These are phyloP conservation scores for Mycena vitilis DNA, from an alignment of 768 basidiomycete species.

Conservation along the genomic window DNA sequence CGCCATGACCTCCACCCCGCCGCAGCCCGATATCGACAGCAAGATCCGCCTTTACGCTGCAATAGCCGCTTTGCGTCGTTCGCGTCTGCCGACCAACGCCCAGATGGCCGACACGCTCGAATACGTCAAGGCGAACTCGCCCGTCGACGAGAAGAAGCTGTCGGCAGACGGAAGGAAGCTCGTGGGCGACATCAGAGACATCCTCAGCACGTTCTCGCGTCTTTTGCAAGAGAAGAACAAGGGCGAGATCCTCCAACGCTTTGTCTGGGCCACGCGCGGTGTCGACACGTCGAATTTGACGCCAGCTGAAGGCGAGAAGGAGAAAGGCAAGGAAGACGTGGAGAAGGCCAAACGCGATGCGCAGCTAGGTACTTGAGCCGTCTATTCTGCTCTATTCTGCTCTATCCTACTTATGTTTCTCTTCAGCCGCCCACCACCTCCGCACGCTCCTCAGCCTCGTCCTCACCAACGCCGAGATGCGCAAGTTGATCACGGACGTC, in stretches of 20 bases:
- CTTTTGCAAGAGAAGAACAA: constrained; percentile 82
- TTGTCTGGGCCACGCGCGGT: constrained; percentile 82
- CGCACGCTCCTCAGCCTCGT: constrained; percentile 89
- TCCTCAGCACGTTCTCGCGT: constrained; percentile 75
- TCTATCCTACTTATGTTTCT: constrained; percentile 14
- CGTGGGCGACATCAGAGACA: constrained; percentile 80
- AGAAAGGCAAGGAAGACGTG: constrained; percentile 27
- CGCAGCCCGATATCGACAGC: constrained; percentile 23
- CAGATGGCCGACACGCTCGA: constrained; percentile 82
- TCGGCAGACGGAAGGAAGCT: constrained; percentile 83
- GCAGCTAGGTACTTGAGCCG: constrained; percentile 61
- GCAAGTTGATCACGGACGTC: constrained; percentile 88
- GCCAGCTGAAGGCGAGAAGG: constrained; percentile 45
- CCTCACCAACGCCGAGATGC: constrained; percentile 92
- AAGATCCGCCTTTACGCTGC: constrained; percentile 84
- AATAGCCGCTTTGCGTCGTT: constrained; percentile 82
- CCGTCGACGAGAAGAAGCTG: constrained; percentile 72
- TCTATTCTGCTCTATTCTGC: not conserved
- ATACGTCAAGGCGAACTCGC: constrained; percentile 70
- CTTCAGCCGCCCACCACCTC: constrained; percentile 82
- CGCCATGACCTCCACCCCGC: not conserved
- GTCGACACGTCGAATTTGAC: constrained; percentile 48
- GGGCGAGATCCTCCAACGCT: constrained; percentile 93
- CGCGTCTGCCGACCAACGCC: constrained; percentile 80
- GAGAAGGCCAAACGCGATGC: constrained; percentile 61